Evolutionary conservation across 257 asterid species (phyloP).

Genomic region (Verbascum thapsus): DNA sequence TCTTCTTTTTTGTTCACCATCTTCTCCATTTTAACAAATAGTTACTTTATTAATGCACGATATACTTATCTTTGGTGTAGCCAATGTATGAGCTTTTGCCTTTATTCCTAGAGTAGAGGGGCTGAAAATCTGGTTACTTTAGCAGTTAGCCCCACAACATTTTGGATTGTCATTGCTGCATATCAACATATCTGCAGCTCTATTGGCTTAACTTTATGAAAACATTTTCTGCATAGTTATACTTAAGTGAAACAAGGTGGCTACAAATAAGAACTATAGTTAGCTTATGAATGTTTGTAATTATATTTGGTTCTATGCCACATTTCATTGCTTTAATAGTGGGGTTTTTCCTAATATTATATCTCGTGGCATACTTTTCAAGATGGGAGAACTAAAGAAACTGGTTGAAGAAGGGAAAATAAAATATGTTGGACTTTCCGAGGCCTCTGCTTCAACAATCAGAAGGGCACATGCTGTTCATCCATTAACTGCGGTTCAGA

Average conservation of each 20-base stretch:
- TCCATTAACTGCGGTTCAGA: conserved; percentile 68
- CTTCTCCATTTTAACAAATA: too few species aligned
- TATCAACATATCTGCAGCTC: not conserved
- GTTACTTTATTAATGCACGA: too few species aligned
- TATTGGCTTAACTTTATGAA: not conserved
- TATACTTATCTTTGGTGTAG: too few species aligned
- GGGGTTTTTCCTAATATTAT: not conserved
- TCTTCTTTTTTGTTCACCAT: too few species aligned
- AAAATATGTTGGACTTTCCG: conserved; percentile 73
- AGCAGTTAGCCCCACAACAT: too few species aligned
- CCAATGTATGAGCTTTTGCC: too few species aligned
- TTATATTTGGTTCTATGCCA: not conserved
- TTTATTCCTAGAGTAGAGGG: too few species aligned
- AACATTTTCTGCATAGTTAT: not conserved
- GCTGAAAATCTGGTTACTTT: too few species aligned
- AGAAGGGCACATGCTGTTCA: conserved; percentile 81
- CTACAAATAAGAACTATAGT: not conserved
- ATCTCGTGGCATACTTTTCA: not conserved
- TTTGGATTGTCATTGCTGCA: not conserved
- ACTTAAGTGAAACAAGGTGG: not conserved
- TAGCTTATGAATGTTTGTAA: not conserved
- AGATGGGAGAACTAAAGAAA: conserved; percentile 81
- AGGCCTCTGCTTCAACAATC: conserved; percentile 74
- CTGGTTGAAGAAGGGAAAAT: conserved; percentile 78
- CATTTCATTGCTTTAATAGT: not conserved